Evolutionary conservation across 31 red algal species (phyloP).

Genomic region (Odonthalia washingtoniensis): DNA sequence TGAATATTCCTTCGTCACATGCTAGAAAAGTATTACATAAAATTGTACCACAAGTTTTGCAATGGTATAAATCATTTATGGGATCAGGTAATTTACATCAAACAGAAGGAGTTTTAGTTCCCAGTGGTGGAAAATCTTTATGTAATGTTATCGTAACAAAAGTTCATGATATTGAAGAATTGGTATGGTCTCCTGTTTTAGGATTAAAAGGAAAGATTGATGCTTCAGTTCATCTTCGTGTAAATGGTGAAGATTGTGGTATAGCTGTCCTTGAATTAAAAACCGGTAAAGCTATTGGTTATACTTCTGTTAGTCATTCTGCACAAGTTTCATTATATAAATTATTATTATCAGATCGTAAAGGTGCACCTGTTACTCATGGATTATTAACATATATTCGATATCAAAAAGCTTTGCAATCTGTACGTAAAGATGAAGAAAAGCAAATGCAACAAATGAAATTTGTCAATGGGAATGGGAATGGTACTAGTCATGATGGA

Average conservation of each 20-base stretch:
- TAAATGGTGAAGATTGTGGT: slow-evolving; percentile 33
- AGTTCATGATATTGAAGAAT: slow-evolving; percentile 84
- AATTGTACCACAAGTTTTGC: slow-evolving; percentile 51
- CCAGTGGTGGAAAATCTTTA: slow-evolving; percentile 5
- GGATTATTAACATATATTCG: slow-evolving; percentile 81
- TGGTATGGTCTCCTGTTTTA: slow-evolving; percentile 89
- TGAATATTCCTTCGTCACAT: slow-evolving; percentile 34
- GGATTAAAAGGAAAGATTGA: slow-evolving; percentile 94
- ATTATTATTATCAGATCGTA: slow-evolving; percentile 84
- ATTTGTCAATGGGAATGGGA: too few relatives aligned
- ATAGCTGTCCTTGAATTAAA: slow-evolving; percentile 81
- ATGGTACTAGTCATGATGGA: too few relatives aligned
- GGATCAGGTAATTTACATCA: slow-evolving; percentile 9
- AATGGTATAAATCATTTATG: slow-evolving; percentile 52
- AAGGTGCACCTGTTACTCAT: slow-evolving; percentile 44
- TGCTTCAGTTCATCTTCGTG: slow-evolving; percentile 66
- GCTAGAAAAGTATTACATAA: slow-evolving; percentile 64
- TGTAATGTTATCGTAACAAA: slow-evolving; percentile 52
- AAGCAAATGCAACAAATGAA: background rate
- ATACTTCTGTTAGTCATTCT: slow-evolving; percentile 54
- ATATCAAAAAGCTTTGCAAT: slow-evolving; percentile 46
- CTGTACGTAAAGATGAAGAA: background rate
- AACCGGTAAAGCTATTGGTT: slow-evolving; percentile 60
- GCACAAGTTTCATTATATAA: slow-evolving; percentile 84
- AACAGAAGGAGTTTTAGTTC: background rate